Conservation (phyloP, 345 rosid species). For the Lepidium didymum region DNA sequence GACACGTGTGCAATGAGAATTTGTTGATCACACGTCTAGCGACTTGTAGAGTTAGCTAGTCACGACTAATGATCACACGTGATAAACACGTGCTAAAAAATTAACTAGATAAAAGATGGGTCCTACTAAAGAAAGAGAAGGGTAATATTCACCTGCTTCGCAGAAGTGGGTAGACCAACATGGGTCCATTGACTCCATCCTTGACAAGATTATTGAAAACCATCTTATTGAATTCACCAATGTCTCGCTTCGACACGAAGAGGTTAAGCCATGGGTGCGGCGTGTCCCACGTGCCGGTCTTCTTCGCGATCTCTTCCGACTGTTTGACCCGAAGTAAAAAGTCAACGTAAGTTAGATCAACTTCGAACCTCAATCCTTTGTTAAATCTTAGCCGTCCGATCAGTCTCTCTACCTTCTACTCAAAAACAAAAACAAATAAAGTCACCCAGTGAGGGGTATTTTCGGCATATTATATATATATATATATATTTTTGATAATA, state of each 20-base stretch:
- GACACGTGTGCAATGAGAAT: constrained; percentile 15
- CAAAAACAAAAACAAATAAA: neutral
- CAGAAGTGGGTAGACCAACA: constrained; percentile 76
- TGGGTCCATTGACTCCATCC: constrained; percentile 83
- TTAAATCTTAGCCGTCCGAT: constrained; percentile 49
- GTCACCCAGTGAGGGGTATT: constrained; percentile 21
- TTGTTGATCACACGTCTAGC: constrained; percentile 10
- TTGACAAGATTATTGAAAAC: constrained; percentile 60
- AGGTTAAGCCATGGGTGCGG: constrained; percentile 98
- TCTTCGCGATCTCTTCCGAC: constrained; percentile 50
- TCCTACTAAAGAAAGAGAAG: neutral
- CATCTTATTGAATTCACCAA: constrained; percentile 53
- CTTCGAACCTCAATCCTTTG: constrained; percentile 46
- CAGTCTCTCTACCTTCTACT: constrained; percentile 41
- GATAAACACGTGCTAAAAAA: constrained; percentile 24
- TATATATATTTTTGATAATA: constrained; percentile 27
- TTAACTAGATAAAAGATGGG: neutral
- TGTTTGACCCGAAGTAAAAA: constrained; percentile 69
- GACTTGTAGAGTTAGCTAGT: neutral
- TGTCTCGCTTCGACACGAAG: constrained; percentile 55
- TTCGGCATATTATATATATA: constrained; percentile 3
- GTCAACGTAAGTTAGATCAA: constrained; percentile 57
- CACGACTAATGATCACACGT: constrained; percentile 26
- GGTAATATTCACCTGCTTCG: constrained; percentile 60
- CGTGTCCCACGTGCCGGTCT: constrained; percentile 66